Evolutionary conservation across 1,284 basidiomycete genomes (phyloP).

Genomic region (Thelephora terrestris): DNA sequence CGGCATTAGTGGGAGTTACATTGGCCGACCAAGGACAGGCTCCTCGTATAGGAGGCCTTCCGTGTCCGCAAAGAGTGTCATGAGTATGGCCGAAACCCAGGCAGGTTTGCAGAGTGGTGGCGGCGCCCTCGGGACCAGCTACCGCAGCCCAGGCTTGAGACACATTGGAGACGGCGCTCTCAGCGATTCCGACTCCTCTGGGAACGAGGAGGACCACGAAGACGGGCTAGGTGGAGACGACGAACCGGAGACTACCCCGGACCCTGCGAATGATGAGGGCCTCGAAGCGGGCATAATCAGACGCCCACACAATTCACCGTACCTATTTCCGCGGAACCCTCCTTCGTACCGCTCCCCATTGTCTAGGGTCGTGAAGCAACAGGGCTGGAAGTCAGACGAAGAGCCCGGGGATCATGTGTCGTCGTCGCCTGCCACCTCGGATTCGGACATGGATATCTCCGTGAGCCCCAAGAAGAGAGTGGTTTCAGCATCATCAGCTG

Average conservation of each 20-base stretch:
- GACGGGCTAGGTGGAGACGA: neutral
- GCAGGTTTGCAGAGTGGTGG: slow-evolving; percentile 14
- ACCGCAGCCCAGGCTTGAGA: slow-evolving; percentile 25
- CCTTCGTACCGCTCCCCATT: slow-evolving; percentile 49
- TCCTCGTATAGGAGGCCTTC: slow-evolving; percentile 18
- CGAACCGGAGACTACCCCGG: neutral
- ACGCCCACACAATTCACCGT: slow-evolving; percentile 23
- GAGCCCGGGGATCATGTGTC: slow-evolving; percentile 32
- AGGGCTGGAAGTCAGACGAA: slow-evolving; percentile 40
- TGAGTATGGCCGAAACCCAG: slow-evolving; percentile 14
- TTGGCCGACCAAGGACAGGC: slow-evolving; percentile 13
- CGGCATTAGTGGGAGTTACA: neutral
- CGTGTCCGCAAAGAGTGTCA: slow-evolving; percentile 16
- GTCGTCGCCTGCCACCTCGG: slow-evolving; percentile 37
- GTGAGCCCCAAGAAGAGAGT: slow-evolving; percentile 8
- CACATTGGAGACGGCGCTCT: slow-evolving; percentile 69
- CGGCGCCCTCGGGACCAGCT: slow-evolving; percentile 9
- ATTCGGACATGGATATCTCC: slow-evolving; percentile 28
- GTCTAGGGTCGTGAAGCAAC: slow-evolving; percentile 42
- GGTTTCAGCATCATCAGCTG: slow-evolving; percentile 6
- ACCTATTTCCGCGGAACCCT: slow-evolving; percentile 22
- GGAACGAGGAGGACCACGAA: slow-evolving; percentile 21
- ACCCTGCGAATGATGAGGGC: neutral
- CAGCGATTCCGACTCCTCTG: slow-evolving; percentile 62
- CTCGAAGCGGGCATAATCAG: slow-evolving; percentile 7